Base-by-base conservation (phyloP, 805 yeast species). In the Ogataea kodamae region DNA sequence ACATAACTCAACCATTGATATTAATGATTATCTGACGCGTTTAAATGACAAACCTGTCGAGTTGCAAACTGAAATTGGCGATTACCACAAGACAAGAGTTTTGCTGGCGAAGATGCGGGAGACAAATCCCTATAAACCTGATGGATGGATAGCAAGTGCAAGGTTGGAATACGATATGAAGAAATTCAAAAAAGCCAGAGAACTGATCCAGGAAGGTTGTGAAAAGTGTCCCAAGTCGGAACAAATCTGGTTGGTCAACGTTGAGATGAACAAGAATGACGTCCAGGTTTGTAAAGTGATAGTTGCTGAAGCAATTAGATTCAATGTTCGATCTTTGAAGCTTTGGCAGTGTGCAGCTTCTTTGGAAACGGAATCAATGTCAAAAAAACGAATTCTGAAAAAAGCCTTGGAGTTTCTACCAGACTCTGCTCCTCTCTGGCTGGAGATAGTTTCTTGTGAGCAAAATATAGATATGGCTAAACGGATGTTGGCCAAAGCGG, bases 111-210 rank as follows among this genome's bases (percentile, higher is more conserved):
- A 87, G 3, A 69, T 84, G 43, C 67, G 94, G 21, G 74, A 72
- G 43, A 62, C 86, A 0, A 81, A 85, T 47, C 96, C 97, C 0
- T 58, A 62, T 25, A 80, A 78, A 38, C 73, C 95, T 0, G 73
- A 74, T 29, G 84, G 82, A 4, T 90, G 96, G 95, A 82, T 90
- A 14, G 86, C 94, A 0, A 74, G 87, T 29, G 94, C 96, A 0
- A 61, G 86, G 28, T 54, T 87, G 7, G 97, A 90, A 51, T 81
- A 75, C 44, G 71, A 69, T 27, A 81, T 79, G 1, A 68, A 68
- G 26, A 77, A 76, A 32, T 64, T 65, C 34, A 60, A 60, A 5
- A 57, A 57, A 9, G 96, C 97, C 0, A 70, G 72, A 33, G 59
- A 59, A 14, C 41, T 83, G 10, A 79, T 88, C 5, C 66, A 65